Conservation (phyloP, 139 green algal species). For the Protoeuglena noctilucae region DNA sequence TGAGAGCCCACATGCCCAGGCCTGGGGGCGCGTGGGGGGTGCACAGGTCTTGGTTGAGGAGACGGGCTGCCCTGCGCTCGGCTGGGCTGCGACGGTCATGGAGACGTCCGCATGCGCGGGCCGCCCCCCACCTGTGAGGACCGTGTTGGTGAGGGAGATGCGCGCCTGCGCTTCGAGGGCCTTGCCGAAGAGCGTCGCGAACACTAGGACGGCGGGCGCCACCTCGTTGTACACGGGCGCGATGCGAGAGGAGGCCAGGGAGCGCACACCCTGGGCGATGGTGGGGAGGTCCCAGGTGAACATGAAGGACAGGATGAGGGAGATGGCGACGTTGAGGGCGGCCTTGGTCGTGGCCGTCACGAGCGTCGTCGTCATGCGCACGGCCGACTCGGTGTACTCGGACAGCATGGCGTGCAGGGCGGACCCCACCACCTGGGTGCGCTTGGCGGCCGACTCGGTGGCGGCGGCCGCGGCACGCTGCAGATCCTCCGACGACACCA, state of each 20-base stretch:
- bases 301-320: conserved; percentile 80
- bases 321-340: conserved; percentile 62
- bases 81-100: too few species aligned
- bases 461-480: background rate
- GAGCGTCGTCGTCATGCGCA: conserved; percentile 46
- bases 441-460: conserved; percentile 23
- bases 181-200: conserved; percentile 72
- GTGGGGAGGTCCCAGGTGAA: conserved; percentile 77
- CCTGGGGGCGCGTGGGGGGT: too few species aligned
- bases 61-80: too few species aligned
- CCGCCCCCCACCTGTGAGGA: too few species aligned
- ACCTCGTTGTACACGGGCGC: conserved; percentile 72
- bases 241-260: conserved; percentile 42
- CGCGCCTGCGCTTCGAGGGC: conserved; percentile 71
- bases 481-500: conserved; percentile 56
- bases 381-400: conserved; percentile 70
- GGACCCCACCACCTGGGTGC: conserved; percentile 44
- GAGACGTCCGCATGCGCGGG: too few species aligned
- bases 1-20: conserved; percentile 64
- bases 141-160: conserved; percentile 82
- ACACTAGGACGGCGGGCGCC: conserved; percentile 58
- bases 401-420: conserved; percentile 57
- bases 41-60: too few species aligned
- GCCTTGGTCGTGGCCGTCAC: conserved; percentile 62
- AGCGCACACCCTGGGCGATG: conserved; percentile 43